These are phyloP conservation scores for Avicennia marina DNA, from an alignment of 257 asterid species.

Conservation along the genomic window DNA sequence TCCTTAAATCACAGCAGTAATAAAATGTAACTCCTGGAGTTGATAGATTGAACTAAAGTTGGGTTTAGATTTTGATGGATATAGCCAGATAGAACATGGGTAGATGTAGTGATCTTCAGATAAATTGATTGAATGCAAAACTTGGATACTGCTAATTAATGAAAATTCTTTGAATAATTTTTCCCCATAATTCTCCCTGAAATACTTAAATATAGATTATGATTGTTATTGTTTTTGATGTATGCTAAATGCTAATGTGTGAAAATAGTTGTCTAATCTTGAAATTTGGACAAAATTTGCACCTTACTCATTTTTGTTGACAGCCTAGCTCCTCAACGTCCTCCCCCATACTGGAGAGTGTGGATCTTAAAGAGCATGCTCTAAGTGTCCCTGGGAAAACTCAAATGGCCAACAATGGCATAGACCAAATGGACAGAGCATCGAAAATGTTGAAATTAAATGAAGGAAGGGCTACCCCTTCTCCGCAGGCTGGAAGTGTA, in stretches of 20 bases:
- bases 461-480: conserved; percentile 46
- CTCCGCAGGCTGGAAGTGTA: conserved; percentile 26
- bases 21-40: neutral
- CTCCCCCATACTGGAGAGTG: conserved; percentile 31
- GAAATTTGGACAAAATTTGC: neutral
- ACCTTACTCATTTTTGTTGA: conserved; percentile 7
- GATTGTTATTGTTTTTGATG: conserved; percentile 1
- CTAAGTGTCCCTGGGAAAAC: conserved; percentile 28
- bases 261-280: neutral
- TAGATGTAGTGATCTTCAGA: neutral
- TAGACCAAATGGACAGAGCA: conserved; percentile 42
- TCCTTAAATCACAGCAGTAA: neutral
- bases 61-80: conserved; percentile 4
- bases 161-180: too few relatives aligned
- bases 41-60: conserved; percentile 4
- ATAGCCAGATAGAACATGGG: conserved; percentile 3
- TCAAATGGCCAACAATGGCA: conserved; percentile 21
- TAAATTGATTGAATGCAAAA: neutral
- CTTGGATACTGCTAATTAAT: neutral
- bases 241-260: neutral
- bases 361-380: conserved; percentile 33
- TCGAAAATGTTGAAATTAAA: conserved; percentile 48
- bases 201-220: neutral
- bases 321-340: conserved; percentile 43
- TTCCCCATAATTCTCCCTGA: too few relatives aligned